phyloP scores from a whole-genome alignment of 805 yeast genomes.

The Suhomyces canberraensis region DNA sequence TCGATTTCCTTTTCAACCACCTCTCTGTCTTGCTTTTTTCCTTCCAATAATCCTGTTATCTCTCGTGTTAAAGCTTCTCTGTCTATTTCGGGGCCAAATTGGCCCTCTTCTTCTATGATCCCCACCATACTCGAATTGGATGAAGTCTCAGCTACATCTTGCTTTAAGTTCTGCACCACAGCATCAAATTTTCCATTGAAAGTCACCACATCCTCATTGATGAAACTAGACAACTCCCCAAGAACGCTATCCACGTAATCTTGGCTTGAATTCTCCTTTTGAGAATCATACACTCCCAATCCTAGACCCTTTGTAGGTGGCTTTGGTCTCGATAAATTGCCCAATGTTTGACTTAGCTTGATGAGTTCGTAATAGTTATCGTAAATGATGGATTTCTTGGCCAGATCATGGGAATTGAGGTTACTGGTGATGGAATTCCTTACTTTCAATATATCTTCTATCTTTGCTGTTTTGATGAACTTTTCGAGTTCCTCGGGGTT shows the following conservation, averaged over 20 bases:
- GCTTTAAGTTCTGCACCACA: conserved; percentile 12
- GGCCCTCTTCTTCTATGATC: conserved; percentile 5
- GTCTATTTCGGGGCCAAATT: conserved; percentile 5
- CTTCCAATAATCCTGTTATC: conserved; percentile 9
- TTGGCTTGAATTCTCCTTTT: background rate
- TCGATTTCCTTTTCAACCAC: conserved; percentile 10
- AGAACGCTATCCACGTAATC: conserved; percentile 16
- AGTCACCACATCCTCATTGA: conserved; percentile 14
- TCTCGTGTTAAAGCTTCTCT: conserved; percentile 9
- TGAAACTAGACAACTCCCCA: conserved; percentile 22
- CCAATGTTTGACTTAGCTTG: conserved; percentile 57
- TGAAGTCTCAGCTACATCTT: background rate
- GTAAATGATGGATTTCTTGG: conserved; percentile 67
- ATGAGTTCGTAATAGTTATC: conserved; percentile 74
- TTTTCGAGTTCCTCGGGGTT: conserved; percentile 17
- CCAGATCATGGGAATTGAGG: conserved; percentile 53
- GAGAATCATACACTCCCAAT: conserved; percentile 2
- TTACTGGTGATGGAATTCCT: conserved; percentile 38
- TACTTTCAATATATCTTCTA: conserved; percentile 29
- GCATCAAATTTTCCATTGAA: conserved; percentile 22
- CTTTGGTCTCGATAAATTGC: conserved; percentile 6
- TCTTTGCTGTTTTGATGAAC: conserved; percentile 21
- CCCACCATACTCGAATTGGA: conserved; percentile 15
- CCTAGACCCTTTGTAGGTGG: conserved; percentile 1
- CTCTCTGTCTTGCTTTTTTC: conserved; percentile 1